These are phyloP conservation scores for Populus tomentosa DNA, from an alignment of 441 rosid species.

Conservation along the genomic window DNA sequence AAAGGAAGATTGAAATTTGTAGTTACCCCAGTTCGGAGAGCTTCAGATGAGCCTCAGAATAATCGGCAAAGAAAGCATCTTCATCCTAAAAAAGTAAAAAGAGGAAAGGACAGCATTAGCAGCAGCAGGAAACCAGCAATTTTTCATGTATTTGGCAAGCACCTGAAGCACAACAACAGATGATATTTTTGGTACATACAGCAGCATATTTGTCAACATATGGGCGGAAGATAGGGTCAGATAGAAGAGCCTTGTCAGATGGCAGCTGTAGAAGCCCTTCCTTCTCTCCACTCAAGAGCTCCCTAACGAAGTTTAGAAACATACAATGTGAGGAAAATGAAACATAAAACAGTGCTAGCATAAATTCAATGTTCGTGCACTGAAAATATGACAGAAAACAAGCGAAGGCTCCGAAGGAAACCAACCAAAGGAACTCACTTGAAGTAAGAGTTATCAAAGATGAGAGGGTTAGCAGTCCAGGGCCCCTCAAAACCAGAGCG, in stretches of 20 bases:
- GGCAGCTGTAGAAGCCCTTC: conserved; percentile 76
- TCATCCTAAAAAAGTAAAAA: conserved; percentile 53
- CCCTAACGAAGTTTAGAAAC: conserved; percentile 34
- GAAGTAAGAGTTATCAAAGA: conserved; percentile 88
- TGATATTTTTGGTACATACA: conserved; percentile 23
- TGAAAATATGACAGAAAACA: not conserved
- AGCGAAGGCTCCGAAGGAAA: not conserved
- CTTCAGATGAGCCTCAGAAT: conserved; percentile 69
- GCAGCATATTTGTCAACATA: conserved; percentile 83
- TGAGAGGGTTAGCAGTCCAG: conserved; percentile 86
- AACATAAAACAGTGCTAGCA: not conserved
- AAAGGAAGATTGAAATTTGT: not conserved
- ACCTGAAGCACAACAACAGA: not conserved
- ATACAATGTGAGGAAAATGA: not conserved
- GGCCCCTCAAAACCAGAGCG: conserved; percentile 96
- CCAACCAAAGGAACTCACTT: conserved; percentile 36
- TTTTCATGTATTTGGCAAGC: not conserved
- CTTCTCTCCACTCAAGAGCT: conserved; percentile 79
- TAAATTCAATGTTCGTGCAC: not conserved
- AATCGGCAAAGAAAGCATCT: conserved; percentile 85
- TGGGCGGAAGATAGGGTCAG: conserved; percentile 79
- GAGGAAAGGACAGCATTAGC: not conserved
- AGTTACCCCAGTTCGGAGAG: conserved; percentile 94
- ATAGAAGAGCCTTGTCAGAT: conserved; percentile 70
- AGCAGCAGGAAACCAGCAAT: not conserved